Percentiles rank a stretch among this genome's conserved stretches.
Evolutionary conservation across 1,284 basidiomycete genomes (phyloP).

Genomic region (Ustilago curta): DNA sequence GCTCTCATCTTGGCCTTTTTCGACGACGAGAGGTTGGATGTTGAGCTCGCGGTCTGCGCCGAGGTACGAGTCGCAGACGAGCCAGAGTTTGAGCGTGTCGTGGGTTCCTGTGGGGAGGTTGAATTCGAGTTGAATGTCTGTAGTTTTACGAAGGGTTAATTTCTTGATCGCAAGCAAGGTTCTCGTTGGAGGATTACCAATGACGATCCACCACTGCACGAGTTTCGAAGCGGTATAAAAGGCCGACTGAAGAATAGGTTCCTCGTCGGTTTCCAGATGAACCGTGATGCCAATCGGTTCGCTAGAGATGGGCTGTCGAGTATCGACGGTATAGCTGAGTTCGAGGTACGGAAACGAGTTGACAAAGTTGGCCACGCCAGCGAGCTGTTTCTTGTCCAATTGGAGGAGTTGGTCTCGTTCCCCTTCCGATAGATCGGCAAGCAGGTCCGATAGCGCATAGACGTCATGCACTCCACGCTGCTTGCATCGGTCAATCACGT

Average conservation of each 20-base stretch:
- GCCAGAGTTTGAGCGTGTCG: constrained; percentile 82
- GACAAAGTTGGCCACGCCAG: constrained; percentile 76
- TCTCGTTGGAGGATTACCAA: constrained; percentile 81
- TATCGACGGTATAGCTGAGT: constrained; percentile 79
- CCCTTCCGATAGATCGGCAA: constrained; percentile 58
- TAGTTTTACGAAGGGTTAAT: constrained; percentile 79
- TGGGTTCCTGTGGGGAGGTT: constrained; percentile 80
- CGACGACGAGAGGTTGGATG: constrained; percentile 56
- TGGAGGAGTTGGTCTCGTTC: constrained; percentile 78
- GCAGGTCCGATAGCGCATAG: constrained; percentile 58
- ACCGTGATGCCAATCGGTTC: constrained; percentile 87
- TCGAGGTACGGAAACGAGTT: constrained; percentile 75
- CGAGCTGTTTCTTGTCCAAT: constrained; percentile 81
- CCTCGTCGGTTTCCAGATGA: constrained; percentile 79
- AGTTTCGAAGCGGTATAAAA: constrained; percentile 92
- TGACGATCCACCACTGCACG: constrained; percentile 96
- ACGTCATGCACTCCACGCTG: constrained; percentile 62
- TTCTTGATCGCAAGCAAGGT: constrained; percentile 91
- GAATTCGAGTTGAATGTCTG: constrained; percentile 88
- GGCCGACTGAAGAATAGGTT: constrained; percentile 81
- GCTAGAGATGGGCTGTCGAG: constrained; percentile 73
- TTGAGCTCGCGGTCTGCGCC: constrained; percentile 66
- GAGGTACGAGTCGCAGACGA: constrained; percentile 89
- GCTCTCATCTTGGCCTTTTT: constrained; percentile 49
- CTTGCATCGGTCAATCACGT: constrained; percentile 84